Percentiles rank a stretch among this genome's conserved stretches.
phyloP scores from a whole-genome alignment of 805 yeast species.

The Candida verbasci region DNA sequence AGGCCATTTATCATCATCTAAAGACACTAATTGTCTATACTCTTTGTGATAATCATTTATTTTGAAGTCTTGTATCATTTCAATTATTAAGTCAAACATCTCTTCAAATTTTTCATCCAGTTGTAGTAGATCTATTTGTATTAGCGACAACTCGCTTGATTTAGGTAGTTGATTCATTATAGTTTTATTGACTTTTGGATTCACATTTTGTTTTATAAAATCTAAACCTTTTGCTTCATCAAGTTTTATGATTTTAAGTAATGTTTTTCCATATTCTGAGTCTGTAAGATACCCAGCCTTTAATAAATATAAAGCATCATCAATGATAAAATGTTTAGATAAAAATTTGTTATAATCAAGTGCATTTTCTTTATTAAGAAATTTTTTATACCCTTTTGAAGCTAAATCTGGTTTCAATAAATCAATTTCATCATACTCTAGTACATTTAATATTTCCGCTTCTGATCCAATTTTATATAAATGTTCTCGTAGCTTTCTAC shows the following conservation, averaged over 20 bases:
- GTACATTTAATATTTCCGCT: conserved; percentile 3
- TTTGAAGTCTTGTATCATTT: conserved; percentile 13
- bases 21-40: conserved; percentile 24
- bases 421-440: conserved; percentile 2
- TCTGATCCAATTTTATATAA: conserved; percentile 1
- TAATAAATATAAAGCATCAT: conserved; percentile 6
- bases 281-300: conserved; percentile 14
- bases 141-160: conserved; percentile 18
- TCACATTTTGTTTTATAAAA: conserved; percentile 25
- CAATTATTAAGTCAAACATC: conserved; percentile 21
- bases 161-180: conserved; percentile 27
- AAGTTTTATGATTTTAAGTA: conserved; percentile 28
- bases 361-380: conserved; percentile 1
- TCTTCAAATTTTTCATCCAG: conserved; percentile 18
- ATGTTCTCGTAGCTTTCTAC: background rate
- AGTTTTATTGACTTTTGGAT: conserved; percentile 19
- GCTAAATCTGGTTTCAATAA: background rate
- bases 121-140: conserved; percentile 35
- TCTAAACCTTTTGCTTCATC: conserved; percentile 25
- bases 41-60: conserved; percentile 21
- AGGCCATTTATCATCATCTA: conserved; percentile 28
- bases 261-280: conserved; percentile 23
- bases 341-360: conserved; percentile 2
- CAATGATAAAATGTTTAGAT: conserved; percentile 2
- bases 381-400: conserved; percentile 3